phyloP scores from a whole-genome alignment of 257 asterid species.

The Capsicum baccatum region DNA sequence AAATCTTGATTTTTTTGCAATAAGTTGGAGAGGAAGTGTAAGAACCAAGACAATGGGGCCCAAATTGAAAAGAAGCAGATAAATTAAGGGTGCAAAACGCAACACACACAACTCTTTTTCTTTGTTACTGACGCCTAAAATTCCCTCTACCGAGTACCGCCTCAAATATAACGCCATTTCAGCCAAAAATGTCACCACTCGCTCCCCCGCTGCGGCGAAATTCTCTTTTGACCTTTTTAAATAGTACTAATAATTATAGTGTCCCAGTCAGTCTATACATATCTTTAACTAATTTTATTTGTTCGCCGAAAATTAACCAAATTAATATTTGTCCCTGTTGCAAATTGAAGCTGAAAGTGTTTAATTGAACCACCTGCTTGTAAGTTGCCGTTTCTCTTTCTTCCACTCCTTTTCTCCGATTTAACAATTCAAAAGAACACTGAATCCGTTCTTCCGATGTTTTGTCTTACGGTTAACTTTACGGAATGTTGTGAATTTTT shows the following conservation, averaged over 20 bases:
- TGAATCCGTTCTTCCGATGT: neutral
- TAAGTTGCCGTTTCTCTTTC: neutral
- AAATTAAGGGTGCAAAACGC: neutral
- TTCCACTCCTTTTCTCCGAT: neutral
- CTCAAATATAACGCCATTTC: neutral
- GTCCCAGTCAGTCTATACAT: too few relatives aligned
- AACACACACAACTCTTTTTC: neutral
- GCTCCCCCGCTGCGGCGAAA: neutral
- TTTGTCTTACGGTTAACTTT: neutral
- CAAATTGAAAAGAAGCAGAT: neutral
- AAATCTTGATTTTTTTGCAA: neutral
- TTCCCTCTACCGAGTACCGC: too few relatives aligned
- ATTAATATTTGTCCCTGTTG: too few relatives aligned
- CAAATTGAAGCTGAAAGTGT: too few relatives aligned
- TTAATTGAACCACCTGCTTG: neutral
- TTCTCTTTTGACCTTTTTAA: neutral
- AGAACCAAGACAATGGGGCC: neutral
- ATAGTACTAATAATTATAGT: too few relatives aligned
- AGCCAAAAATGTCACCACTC: neutral
- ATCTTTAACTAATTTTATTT: too few relatives aligned
- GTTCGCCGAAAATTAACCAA: too few relatives aligned
- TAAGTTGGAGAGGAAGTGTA: neutral
- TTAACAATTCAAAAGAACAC: neutral
- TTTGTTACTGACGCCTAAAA: neutral
- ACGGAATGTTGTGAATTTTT: neutral